Base-by-base conservation (phyloP, 192 early-diverging fungal species). In the Entrophospora sp. region DNA sequence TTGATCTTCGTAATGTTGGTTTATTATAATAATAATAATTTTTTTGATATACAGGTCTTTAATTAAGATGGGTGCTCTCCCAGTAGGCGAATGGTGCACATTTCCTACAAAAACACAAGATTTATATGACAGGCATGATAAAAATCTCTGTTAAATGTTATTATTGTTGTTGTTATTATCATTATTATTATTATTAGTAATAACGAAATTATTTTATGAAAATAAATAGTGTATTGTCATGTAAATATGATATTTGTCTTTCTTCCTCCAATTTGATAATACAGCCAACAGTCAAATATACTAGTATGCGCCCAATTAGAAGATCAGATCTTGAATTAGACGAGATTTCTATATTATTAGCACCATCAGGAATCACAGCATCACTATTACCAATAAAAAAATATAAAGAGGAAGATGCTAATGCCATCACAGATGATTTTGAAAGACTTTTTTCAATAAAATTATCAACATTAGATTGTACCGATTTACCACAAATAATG, bases 171-270 rank as follows among this genome's bases (percentile, higher is more conserved):
- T 22, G 8, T 31, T 57, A 36, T 35, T 18, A 35, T 18, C 34
- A 35, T 12, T 57, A 16, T 36, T 20, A 32, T 55, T 34, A 34
- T 35, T 34, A 20, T 56, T 56, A 10, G 20, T 35, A 12, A 14
- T 22, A 45, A 45, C n/a, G 24, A 46, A 46, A 22, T 22, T 7
- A 22, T 24, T 22, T 46, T 9, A 46, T 22, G n/a, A n/a, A n/a
- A n/a, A n/a, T n/a, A n/a, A n/a, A 16, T 35, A 57, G 55, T 37
- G 22, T 57, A 57, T 22, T 57, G 9, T 57, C 25, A 10, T 57
- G 55, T 28, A 57, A 57, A 57, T 57, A 35, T 37, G 16, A 62
- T 30, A 28, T 62, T 38, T 27, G 45, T 16, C 18, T 62, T n/a
- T 13, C 42, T 9, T 18, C 60, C 3, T 44, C 60, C 24, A 62